These are phyloP conservation scores for Sergeia podlipaevii DNA, from an alignment of 208 protist species.

Conservation along the genomic window DNA sequence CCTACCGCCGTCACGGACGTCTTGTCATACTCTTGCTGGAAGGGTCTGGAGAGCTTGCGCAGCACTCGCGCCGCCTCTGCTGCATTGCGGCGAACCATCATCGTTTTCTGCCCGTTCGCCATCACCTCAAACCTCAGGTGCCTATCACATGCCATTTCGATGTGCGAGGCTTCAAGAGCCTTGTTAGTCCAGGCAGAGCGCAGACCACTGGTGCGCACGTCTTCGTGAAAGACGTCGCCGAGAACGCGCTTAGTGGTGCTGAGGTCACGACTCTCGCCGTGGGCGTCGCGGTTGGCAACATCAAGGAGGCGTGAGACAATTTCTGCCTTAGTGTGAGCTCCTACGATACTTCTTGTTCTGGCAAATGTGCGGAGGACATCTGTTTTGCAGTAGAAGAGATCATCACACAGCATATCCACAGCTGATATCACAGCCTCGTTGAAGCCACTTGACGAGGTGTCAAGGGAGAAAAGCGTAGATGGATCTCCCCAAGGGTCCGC, in stretches of 20 bases:
- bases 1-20: conserved; percentile 54
- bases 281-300: conserved; percentile 58
- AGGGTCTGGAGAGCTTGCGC: conserved; percentile 65
- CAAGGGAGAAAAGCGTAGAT: background rate
- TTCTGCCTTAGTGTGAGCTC: conserved; percentile 56
- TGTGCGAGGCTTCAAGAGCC: conserved; percentile 84
- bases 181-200: conserved; percentile 84
- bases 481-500: conserved; percentile 14
- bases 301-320: conserved; percentile 77
- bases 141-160: conserved; percentile 79
- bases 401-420: conserved; percentile 86
- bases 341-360: conserved; percentile 45
- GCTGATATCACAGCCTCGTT: conserved; percentile 54
- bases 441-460: background rate
- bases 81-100: conserved; percentile 76
- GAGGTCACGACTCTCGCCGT: conserved; percentile 82
- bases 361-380: conserved; percentile 77
- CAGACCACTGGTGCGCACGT: conserved; percentile 80
- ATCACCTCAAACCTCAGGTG: conserved; percentile 74
- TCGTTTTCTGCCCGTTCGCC: conserved; percentile 67
- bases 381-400: conserved; percentile 85
- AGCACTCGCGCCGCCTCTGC: conserved; percentile 55
- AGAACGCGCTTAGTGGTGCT: conserved; percentile 65
- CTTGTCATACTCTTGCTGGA: conserved; percentile 78
- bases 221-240: conserved; percentile 79